Evolutionary conservation across 139 green algal species (phyloP), one percentile per base, ranked within the genome.

Genomic region (Trebouxia sp.): DNA sequence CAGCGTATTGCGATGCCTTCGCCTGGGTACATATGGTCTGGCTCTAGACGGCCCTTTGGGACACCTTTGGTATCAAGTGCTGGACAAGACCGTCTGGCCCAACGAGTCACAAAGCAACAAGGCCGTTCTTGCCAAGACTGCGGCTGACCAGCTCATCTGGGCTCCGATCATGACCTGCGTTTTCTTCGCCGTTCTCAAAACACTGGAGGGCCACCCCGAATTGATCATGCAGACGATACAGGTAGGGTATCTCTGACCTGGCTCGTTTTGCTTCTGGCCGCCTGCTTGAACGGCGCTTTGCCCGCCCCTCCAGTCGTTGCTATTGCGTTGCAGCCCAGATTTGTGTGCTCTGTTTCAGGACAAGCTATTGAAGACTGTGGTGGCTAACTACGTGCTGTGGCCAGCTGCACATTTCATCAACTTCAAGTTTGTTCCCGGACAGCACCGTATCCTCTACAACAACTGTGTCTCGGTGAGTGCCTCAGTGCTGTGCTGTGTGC

Each of bases 381-480:
- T 92, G 20, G 89, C 90, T 55, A 94, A 94, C 79, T 94, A 94
- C 62, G 76, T 86, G 35, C 79, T 94, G 10, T 94, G 92, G 92
- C 92, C 92, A 0, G 50, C 88, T 17, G 89, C 91, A 1, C 93
- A 97, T 79, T 80, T 94, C 10, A 87, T 97, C 81, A 97, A 96
- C 88, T 97, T 97, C 90, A 83, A 80, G 15, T 91, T 90, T 65
- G 86, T 96, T 12, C 89, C 93, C 24, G 84, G 84, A 5, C 74
- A 92, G 55, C 91, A 93, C 43, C 85, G 93, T 32, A 94, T 97
- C 53, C 85, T 97, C 38, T 97, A 95, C 87, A 91, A 95, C 80
- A 97, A 97, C 75, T 75, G 55, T 32, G 82, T 85, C 6, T 80
- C 76, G 65, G 80, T 84, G 53, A 75, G 80, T n/a, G 17, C 1